These are phyloP conservation scores for Cercospora berteroae DNA, from an alignment of 2,329 filamentous ascomycete species.

Conservation along the genomic window DNA sequence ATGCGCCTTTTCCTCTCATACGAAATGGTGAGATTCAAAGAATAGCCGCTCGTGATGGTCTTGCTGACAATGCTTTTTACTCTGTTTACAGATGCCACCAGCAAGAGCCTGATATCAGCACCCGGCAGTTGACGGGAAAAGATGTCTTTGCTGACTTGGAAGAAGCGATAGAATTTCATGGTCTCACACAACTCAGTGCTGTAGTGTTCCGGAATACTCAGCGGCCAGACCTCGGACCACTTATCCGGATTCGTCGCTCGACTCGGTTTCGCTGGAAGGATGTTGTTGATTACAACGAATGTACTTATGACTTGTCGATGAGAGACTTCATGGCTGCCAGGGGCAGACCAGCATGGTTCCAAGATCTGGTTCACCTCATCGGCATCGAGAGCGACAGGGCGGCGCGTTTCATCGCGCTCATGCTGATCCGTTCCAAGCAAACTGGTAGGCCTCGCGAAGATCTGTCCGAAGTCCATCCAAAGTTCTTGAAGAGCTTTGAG, in stretches of 20 bases:
- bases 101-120: background rate
- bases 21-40: constrained; percentile 7
- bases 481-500: constrained; percentile 14
- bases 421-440: background rate
- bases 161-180: constrained; percentile 10
- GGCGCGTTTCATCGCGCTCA: constrained; percentile 12
- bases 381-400: constrained; percentile 14
- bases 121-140: background rate
- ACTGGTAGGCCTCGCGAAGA: constrained; percentile 2
- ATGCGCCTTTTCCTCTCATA: constrained; percentile 17
- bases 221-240: background rate
- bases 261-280: constrained; percentile 6
- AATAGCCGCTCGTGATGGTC: constrained; percentile 16
- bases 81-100: constrained; percentile 17
- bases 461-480: constrained; percentile 2
- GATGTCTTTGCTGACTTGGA: constrained; percentile 10
- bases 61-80: constrained; percentile 9
- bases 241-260: constrained; percentile 10
- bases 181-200: constrained; percentile 3
- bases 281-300: constrained; percentile 1
- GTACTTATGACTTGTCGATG: constrained; percentile 9
- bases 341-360: constrained; percentile 11
- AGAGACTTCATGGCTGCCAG: constrained; percentile 12
- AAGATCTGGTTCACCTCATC: constrained; percentile 18
- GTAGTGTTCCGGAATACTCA: constrained; percentile 7